A percentile compares a stretch with the other conserved stretches of the same genome.
These are phyloP conservation scores for Aspergillus carlsbadensis DNA, from an alignment of 495 filamentous ascomycete genomes.

Conservation along the genomic window DNA sequence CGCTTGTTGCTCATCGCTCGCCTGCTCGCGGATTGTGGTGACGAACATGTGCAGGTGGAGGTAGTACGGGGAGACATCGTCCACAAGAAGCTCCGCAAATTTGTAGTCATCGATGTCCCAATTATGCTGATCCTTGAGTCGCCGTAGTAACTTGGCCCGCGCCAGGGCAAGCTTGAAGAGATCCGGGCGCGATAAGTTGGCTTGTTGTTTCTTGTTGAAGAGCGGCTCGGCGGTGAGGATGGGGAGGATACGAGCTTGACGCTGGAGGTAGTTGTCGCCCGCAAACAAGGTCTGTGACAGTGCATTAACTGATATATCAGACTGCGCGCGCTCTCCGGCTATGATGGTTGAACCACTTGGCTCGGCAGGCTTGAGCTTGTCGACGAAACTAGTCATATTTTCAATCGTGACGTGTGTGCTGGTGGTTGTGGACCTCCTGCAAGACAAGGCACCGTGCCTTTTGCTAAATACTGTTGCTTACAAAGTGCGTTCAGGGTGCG, in stretches of 20 bases:
- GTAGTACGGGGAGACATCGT: constrained; percentile 20
- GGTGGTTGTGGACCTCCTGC: no score
- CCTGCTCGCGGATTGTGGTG: constrained; percentile 45
- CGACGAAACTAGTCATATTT: no score
- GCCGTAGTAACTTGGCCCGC: constrained; percentile 44
- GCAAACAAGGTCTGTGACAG: no score
- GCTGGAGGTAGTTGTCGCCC: constrained; percentile 35
- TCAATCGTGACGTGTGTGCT: no score
- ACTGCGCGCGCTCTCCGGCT: no score
- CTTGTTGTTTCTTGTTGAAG: constrained; percentile 42
- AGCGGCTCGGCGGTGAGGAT: constrained; percentile 38
- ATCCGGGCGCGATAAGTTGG: constrained; percentile 45
- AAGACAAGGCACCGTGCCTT: no score
- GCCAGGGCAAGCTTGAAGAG: constrained; percentile 48
- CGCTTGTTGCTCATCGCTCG: constrained; percentile 37
- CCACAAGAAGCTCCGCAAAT: constrained; percentile 48
- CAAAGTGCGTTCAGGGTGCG: no score
- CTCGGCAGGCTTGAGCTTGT: no score
- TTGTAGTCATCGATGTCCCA: constrained; percentile 43
- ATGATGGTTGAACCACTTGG: no score
- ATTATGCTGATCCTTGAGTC: constrained; percentile 33
- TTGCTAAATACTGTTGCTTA: no score
- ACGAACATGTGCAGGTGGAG: constrained; percentile 35
- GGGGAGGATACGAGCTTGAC: constrained; percentile 38
- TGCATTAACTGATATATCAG: no score